Base-by-base conservation (phyloP, 1,284 basidiomycete genomes). In the Schizopora paradoxa region DNA sequence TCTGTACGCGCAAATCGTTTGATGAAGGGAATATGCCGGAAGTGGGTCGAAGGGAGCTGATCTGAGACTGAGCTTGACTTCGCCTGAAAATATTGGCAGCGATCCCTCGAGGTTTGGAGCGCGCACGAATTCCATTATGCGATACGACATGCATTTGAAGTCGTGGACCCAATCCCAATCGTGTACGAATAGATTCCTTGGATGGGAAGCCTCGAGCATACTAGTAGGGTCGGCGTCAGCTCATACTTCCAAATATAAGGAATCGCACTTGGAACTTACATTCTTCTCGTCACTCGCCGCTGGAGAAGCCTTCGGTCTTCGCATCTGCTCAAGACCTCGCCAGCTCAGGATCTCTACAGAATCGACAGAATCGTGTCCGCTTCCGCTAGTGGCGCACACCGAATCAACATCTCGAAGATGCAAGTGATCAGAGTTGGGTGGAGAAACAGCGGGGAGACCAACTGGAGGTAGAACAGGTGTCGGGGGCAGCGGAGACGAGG, bases 341-440 rank as follows among this genome's bases (percentile, higher is more conserved):
- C 49, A 51, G 16, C 49, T 51, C 28, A 47, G 21, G 14, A 51
- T 47, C 31, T 51, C 49, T 14, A 29, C 35, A 6, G 49, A 47
- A 22, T 51, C 49, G 26, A 47, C 33, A 26, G 35, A 40, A 6
- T 42, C 29, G 7, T 40, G 27, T 33, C 40, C 41, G 8, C 22
- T 28, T 18, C 34, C 27, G 7, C 41, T 32, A 7, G 29, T 23
- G 5, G 21, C 41, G 25, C 29, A 18, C 16, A 4, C 21, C 21
- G 27, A 31, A 19, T 38, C 34, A 10, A 14, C 27, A 27, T 33
- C 37, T 16, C 28, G n/a, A 11, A 10, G 19, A 29, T 36, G 29
- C 23, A 14, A 14, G 23, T 36, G 32, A 26, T 27, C 19, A n/a
- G 31, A 14, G 14, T 36, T 42, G 13, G 28, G 29, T 16, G 32